Percentiles rank a stretch among this genome's conserved stretches.
These are phyloP conservation scores for Taphrina flavorubra DNA, from an alignment of 1,139 yeast species.

Conservation along the genomic window DNA sequence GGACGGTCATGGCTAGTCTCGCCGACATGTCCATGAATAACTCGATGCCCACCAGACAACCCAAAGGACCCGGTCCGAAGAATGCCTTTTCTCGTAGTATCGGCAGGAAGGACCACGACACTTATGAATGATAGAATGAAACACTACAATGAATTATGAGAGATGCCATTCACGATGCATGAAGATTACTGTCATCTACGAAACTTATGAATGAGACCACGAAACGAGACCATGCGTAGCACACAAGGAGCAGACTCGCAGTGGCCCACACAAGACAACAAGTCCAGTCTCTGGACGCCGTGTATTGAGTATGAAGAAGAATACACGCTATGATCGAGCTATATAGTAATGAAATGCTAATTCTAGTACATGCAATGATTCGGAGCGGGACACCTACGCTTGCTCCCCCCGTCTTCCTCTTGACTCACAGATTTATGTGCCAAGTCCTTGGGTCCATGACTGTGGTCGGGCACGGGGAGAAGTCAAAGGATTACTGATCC, in stretches of 20 bases:
- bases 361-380: not conserved
- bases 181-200: not conserved
- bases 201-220: not conserved
- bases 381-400: too few relatives aligned
- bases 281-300: not conserved
- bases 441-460: too few relatives aligned
- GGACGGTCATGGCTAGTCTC: conserved; percentile 25
- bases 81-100: conserved; percentile 24
- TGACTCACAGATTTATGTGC: too few relatives aligned
- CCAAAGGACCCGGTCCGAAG: conserved; percentile 38
- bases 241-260: not conserved
- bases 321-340: not conserved
- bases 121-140: conserved; percentile 14
- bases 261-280: not conserved
- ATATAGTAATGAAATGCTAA: conserved; percentile 6
- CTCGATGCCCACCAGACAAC: conserved; percentile 34
- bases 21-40: conserved; percentile 21
- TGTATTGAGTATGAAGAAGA: not conserved
- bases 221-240: not conserved
- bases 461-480: too few relatives aligned
- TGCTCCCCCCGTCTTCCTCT: too few relatives aligned
- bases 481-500: too few relatives aligned
- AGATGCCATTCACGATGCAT: conserved; percentile 5
- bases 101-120: conserved; percentile 4
- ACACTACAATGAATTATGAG: not conserved